Base-by-base conservation (phyloP, 129 eudicot genomes). In the Logfia minima region DNA sequence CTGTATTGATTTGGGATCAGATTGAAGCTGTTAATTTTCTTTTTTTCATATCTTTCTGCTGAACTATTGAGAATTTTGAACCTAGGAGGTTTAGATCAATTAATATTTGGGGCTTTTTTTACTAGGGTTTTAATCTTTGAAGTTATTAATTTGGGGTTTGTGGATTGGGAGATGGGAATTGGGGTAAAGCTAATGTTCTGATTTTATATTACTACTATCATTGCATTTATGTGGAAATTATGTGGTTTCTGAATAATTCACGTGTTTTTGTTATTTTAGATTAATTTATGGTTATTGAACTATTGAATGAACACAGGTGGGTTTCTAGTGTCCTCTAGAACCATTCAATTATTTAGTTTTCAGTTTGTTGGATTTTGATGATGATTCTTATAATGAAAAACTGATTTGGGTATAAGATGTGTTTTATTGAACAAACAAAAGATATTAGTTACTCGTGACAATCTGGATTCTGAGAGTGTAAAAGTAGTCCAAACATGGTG, bases 1-100 rank as follows among this genome's bases (percentile, higher is more conserved):
- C 48, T 79, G 23, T 43, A 71, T 63, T 48, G 41, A 79, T 79
- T 9, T 71, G 66, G 77, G 77, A 60, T 70, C 59, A 60, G 56
- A 6, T 39, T 5, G 37, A 76, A 66, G 19, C 66, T 19, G 22
- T 52, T 77, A 8, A 16, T 43, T 34, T 17, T 6, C 2, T 0
- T 14, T 14, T 48, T 37, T 43, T 3, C 0, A 13, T 48, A 41
- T 14, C 6, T 45, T 29, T 71, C 18, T 72, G 58, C 29, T 53
- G 28, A 77, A 66, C 23, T 52, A 55, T 21, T 53, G 59, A 43
- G 37, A 14, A 3, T 60, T 70, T 58, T 75, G 21, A 9, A 43
- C 22, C 14, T 75, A 45, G 62, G 43, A 19, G 24, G 69, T 34
- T 41, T 78, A 56, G 60, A 11, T 13, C 48, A 17, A 23, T 35